Evolutionary conservation across 208 protist species (phyloP), one percentile per base, ranked within the genome.

Genomic region (Blechomonas ayalai): DNA sequence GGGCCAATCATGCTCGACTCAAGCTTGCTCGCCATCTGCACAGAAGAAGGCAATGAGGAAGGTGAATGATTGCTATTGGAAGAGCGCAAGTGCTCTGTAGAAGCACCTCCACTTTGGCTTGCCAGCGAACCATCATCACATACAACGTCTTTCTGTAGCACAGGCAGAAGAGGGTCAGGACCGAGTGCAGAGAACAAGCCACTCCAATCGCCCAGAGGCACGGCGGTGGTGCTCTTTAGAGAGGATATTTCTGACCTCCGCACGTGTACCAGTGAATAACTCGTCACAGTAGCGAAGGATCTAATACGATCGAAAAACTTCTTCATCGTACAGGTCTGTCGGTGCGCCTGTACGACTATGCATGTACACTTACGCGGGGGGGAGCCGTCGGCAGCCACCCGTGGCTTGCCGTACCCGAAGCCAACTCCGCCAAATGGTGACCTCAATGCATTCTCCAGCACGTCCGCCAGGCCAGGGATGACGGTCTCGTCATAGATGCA

Each of bases 271-370:
- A 82, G 56, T 16, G 42, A 58, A 49, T 71, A 82, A 43, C 52
- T 73, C 20, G 49, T 22, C 44, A 79, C 71, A 24, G 55, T 37
- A 8, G 59, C 71, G 29, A 76, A 73, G 20, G 40, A 39, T 13
- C 49, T 36, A 6, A 86, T 42, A 7, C 56, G 63, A 23, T 73
- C 59, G 49, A 92, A 92, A 29, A 92, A 88, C 7, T 38, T 33
- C 56, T 83, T 70, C 72, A 92, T 88, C 6, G 82, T 92, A 40
- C 61, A 59, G 18, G 61, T 50, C 45, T 92, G 82, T 22, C 82
- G 71, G 33, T 92, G 82, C 33, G 75, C 86, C 52, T 92, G 82
- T 27, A 92, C 82, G 10, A 92, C 75, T 40, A 92, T 59, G 52
- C 70, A 57, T 39, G 58, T 53, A 36, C 63, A 52, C 31, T 41